phyloP scores from a whole-genome alignment of 768 basidiomycete species.

The Inosperma sp. region DNA sequence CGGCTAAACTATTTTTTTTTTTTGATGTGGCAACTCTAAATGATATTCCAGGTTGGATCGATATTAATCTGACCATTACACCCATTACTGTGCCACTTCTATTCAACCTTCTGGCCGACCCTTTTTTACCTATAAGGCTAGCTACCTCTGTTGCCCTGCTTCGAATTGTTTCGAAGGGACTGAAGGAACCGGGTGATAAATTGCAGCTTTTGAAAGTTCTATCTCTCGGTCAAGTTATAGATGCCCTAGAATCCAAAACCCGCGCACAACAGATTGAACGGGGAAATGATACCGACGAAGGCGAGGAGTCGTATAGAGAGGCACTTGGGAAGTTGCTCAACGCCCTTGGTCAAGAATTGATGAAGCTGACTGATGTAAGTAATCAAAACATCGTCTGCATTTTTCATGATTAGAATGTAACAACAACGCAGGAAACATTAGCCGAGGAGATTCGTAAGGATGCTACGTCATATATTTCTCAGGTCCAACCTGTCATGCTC shows the following conservation, averaged over 20 bases:
- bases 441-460: slow-evolving; percentile 59
- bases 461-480: slow-evolving; percentile 57
- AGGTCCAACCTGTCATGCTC: slow-evolving; percentile 76
- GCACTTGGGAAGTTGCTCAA: slow-evolving; percentile 82
- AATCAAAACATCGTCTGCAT: slow-evolving; percentile 11
- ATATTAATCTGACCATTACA: slow-evolving; percentile 94
- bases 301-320: slow-evolving; percentile 85
- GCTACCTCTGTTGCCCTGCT: slow-evolving; percentile 77
- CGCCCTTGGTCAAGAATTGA: slow-evolving; percentile 73
- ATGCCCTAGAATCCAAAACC: slow-evolving; percentile 74
- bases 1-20: slow-evolving; percentile 32
- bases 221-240: slow-evolving; percentile 76
- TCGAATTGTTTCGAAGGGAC: slow-evolving; percentile 85
- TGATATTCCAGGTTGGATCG: slow-evolving; percentile 78
- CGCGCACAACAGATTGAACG: slow-evolving; percentile 60
- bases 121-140: slow-evolving; percentile 72
- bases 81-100: slow-evolving; percentile 81
- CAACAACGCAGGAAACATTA: slow-evolving; percentile 65
- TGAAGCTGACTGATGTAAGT: slow-evolving; percentile 78
- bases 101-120: slow-evolving; percentile 76
- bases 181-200: slow-evolving; percentile 89
- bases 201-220: slow-evolving; percentile 86
- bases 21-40: neutral
- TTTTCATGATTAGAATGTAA: slow-evolving; percentile 6
- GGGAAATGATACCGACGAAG: slow-evolving; percentile 74